Conservation (phyloP, 805 yeast genomes). For the Schwanniomyces yamadae region DNA sequence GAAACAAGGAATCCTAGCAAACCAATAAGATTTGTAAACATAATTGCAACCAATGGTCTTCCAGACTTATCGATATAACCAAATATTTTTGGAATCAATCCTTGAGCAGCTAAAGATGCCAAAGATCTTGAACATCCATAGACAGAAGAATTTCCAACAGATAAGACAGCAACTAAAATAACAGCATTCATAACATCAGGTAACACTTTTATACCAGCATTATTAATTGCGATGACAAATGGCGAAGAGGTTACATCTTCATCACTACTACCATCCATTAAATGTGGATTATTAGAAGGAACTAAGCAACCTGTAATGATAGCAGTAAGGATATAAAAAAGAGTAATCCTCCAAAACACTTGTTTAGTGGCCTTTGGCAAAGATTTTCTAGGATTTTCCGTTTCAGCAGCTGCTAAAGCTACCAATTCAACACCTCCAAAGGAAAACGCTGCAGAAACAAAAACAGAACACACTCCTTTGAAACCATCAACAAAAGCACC, state of each 20-base stretch:
- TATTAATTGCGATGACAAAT: slow-evolving; percentile 66
- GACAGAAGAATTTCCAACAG: slow-evolving; percentile 76
- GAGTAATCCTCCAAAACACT: slow-evolving; percentile 43
- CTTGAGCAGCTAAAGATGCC: slow-evolving; percentile 67
- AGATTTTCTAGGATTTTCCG: slow-evolving; percentile 36
- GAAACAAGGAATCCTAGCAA: slow-evolving; percentile 40
- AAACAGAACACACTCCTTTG: slow-evolving; percentile 38
- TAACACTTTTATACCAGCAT: slow-evolving; percentile 60
- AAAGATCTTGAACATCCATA: slow-evolving; percentile 73
- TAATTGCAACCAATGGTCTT: slow-evolving; percentile 41
- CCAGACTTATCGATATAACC: slow-evolving; percentile 42
- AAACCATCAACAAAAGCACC: slow-evolving; percentile 39
- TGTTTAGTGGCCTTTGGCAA: slow-evolving; percentile 44
- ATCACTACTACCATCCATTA: slow-evolving; percentile 49
- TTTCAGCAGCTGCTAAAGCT: slow-evolving; percentile 40
- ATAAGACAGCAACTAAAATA: slow-evolving; percentile 66
- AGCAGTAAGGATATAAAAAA: slow-evolving; percentile 37
- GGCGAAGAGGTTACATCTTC: slow-evolving; percentile 65
- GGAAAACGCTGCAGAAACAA: slow-evolving; percentile 37
- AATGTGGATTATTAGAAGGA: slow-evolving; percentile 50
- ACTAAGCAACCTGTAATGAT: slow-evolving; percentile 38
- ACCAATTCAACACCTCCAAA: slow-evolving; percentile 40
- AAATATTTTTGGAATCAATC: slow-evolving; percentile 56
- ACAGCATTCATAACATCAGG: slow-evolving; percentile 77
- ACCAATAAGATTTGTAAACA: slow-evolving; percentile 33